Base-by-base conservation (phyloP, 352 stramenopile genomes). In the Globisporangium polare region DNA sequence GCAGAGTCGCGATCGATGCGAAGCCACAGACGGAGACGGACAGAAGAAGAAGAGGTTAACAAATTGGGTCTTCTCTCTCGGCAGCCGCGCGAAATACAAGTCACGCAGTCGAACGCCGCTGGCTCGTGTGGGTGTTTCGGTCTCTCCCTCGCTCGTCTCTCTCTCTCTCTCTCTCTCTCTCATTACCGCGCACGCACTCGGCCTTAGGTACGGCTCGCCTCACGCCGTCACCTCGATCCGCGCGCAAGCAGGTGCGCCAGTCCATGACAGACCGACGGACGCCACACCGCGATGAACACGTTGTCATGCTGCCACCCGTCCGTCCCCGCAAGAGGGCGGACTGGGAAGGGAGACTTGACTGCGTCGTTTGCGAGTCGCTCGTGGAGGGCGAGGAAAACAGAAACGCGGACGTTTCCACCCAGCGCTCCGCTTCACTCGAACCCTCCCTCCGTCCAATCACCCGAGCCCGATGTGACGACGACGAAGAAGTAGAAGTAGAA, bases 21-120 rank as follows among this genome's bases (percentile, higher is more conserved):
- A 35, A 63, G 39, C 41, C 43, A 66, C 51, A 53, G 60, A 71
- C 66, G 71, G 61, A 81, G 69, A 88, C 73, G 85, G 78, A 89
- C 77, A 92, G 75, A 92, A 92, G 77, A 90, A 92, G 83, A 90
- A 88, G 75, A 82, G 67, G 76, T 89, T 89, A 92, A 92, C 79
- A 89, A 73, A 69, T 64, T 62, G 66, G 57, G 60, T 78, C 57
- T 73, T 63, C 64, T 45, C 41, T 53, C 41, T 39, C 33, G 33
- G 51, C 62, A 45, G 33, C 60, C 31, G 67, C 58, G 58, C 47
- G 60, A 65, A 54, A 62, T 52, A 56, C 65, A 54, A 49, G 39
- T 18, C 47, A 58, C 39, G 18, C 43, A 43, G 51, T 60, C 53
- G 42, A 46, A 29, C 52, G 42, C 60, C 60, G 41, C 50, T 42